Evolutionary conservation across 2,329 filamentous ascomycete species (phyloP).

Genomic region (Sordariomycetes sp.): DNA sequence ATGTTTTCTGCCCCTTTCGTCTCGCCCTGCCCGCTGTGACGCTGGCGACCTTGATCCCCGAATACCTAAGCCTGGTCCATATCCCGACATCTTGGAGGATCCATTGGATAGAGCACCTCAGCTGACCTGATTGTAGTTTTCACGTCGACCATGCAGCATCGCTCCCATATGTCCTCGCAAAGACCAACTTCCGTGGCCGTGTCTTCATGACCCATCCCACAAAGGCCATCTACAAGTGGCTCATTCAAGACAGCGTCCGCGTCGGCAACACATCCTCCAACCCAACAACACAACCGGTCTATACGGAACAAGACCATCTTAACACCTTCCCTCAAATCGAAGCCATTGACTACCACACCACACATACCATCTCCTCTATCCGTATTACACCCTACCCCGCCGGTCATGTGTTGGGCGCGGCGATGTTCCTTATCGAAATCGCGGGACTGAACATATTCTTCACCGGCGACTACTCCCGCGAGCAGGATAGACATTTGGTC

Average conservation of each 20-base stretch:
- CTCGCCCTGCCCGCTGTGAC: constrained; percentile 3
- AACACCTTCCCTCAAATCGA: constrained; percentile 92
- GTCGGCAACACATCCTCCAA: constrained; percentile 66
- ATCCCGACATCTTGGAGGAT: too few relatives aligned
- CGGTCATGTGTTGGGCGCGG: constrained; percentile 93
- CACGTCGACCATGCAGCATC: constrained; percentile 98
- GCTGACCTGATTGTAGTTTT: constrained; percentile 57
- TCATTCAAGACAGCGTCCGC: constrained; percentile 93
- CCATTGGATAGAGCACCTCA: too few relatives aligned
- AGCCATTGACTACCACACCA: constrained; percentile 96
- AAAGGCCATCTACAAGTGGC: constrained; percentile 99
- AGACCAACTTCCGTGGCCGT: constrained; percentile 93
- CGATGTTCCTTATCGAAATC: constrained; percentile 98
- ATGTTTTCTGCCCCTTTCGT: constrained; percentile 11
- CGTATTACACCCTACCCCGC: constrained; percentile 95
- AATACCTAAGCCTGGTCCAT: too few relatives aligned
- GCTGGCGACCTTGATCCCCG: constrained; percentile 1
- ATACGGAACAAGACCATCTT: constrained; percentile 90
- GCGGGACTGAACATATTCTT: constrained; percentile 95
- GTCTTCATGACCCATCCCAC: constrained; percentile 99
- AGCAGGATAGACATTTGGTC: constrained; percentile 91
- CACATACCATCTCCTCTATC: constrained; percentile 92
- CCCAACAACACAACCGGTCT: constrained; percentile 64
- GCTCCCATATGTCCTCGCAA: constrained; percentile 92
- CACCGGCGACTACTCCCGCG: constrained; percentile 93